Base-by-base conservation (phyloP, 2,329 filamentous ascomycete species). In the Ambrosiella xylebori region DNA sequence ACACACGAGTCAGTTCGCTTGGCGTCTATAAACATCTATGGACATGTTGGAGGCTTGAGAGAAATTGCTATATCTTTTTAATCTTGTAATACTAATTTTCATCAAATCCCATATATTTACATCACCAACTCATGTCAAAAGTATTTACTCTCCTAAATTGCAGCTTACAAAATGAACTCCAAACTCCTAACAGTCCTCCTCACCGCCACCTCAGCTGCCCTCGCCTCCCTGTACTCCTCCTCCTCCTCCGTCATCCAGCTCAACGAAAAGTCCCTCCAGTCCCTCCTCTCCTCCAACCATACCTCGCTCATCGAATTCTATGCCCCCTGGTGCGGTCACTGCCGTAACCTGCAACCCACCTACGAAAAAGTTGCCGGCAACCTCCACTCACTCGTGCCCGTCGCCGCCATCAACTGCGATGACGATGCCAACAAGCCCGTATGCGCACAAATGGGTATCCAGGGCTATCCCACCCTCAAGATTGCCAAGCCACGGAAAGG, bases 251-350 rank as follows among this genome's bases (percentile, higher is more conserved):
- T 98, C 49, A 69, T 97, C 49, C 88, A 94, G 69, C 73, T 97
- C 63, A 83, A 85, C 65, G 78, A 77, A 59, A 86, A 85, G 70
- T 86, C 77, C 65, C 97, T 94, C 70, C 82, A 77, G 62, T 73
- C 95, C 63, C 89, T 98, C 69, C 81, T 85, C 52, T 83, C 87
- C 67, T 95, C 89, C 36, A 96, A 96, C 68, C 77, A 97, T 71
- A 94, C 89, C 47, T 89, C 89, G 56, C 77, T 82, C 51, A 72
- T 82, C 68, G 88, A 90, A 72, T 97, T 97, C 77, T 97, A 95
- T 67, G 91, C 91, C 7, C 91, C 91, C 27, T 97, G 91, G 91
- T 97, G 93, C 66, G 93, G 91, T 47, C 93, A 97, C 73, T 98
- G 93, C 74, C 80, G 95, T 72, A 96, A 86, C 72, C 84, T 98